These are phyloP conservation scores for Euphorbia schlechtendalii DNA, from an alignment of 441 rosid genomes.

Conservation along the genomic window DNA sequence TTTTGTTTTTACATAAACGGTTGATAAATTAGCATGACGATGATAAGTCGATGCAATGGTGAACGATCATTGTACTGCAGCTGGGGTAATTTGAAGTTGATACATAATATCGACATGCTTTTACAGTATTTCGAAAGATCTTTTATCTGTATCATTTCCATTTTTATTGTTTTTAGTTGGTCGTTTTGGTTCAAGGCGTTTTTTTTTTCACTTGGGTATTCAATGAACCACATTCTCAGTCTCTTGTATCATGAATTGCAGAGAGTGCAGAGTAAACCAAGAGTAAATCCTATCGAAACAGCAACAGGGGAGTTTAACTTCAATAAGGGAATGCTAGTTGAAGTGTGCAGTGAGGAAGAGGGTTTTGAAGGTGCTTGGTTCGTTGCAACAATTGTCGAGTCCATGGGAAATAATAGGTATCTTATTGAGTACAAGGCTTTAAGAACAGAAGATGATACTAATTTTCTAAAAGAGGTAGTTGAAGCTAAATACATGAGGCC, in stretches of 20 bases:
- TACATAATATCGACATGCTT: background rate
- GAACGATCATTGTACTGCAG: background rate
- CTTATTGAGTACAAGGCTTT: conserved; percentile 52
- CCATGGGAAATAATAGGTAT: conserved; percentile 37
- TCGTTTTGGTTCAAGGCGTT: background rate
- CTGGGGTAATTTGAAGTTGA: background rate
- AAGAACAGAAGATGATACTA: conserved; percentile 69
- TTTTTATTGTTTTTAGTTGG: background rate
- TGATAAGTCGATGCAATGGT: too few species aligned
- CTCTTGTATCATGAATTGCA: conserved; percentile 12
- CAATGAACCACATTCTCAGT: conserved; percentile 5
- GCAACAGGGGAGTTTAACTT: conserved; percentile 25
- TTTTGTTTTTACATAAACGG: too few species aligned
- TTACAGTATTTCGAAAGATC: background rate
- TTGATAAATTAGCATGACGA: too few species aligned
- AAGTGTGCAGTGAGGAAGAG: conserved; percentile 76
- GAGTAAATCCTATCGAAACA: conserved; percentile 17
- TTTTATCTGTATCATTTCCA: background rate
- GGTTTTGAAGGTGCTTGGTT: conserved; percentile 93
- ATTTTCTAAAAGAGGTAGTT: conserved; percentile 57
- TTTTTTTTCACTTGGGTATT: background rate
- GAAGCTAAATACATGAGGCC: conserved; percentile 54
- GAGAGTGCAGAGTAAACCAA: conserved; percentile 6
- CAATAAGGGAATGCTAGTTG: conserved; percentile 50
- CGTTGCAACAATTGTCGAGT: conserved; percentile 46